Conservation (phyloP, 2,329 filamentous ascomycete species). For the Aspergillus carbonarius region DNA sequence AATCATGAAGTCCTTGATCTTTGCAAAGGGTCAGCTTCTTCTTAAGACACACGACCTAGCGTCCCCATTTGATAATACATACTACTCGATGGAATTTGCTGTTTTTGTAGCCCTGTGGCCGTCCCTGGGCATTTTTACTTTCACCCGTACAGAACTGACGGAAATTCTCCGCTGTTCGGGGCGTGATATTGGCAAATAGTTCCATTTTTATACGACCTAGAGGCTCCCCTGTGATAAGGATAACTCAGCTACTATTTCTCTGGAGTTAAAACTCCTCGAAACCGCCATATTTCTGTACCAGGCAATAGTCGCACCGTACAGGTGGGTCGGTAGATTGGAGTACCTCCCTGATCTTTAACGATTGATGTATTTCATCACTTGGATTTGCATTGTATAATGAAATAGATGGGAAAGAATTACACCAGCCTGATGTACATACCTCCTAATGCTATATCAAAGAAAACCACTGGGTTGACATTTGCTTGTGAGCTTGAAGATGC, state of each 20-base stretch:
- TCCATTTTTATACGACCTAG: slow-evolving; percentile 87
- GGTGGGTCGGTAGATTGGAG: neutral
- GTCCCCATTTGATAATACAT: slow-evolving; percentile 37
- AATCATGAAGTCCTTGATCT: slow-evolving; percentile 97
- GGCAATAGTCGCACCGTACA: neutral
- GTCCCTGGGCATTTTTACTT: slow-evolving; percentile 71
- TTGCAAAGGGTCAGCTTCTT: neutral
- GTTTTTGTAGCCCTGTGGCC: slow-evolving; percentile 90
- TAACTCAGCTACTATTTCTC: neutral
- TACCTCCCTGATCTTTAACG: neutral
- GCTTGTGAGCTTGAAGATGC: neutral
- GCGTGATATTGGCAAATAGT: slow-evolving; percentile 80
- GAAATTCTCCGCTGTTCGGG: slow-evolving; percentile 93
- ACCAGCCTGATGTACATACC: slow-evolving; percentile 34
- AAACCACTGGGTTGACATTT: slow-evolving; percentile 46
- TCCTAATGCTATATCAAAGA: slow-evolving; percentile 50
- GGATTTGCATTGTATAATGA: neutral
- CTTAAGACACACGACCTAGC: neutral
- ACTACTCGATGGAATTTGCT: slow-evolving; percentile 93
- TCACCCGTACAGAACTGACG: slow-evolving; percentile 96
- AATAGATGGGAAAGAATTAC: neutral
- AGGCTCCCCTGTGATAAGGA: slow-evolving; percentile 66
- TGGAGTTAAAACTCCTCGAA: neutral
- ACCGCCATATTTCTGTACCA: neutral
- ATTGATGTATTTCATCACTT: neutral